Conservation (phyloP, 2,329 filamentous ascomycete species). For the Myriosclerotinia scirpicola region DNA sequence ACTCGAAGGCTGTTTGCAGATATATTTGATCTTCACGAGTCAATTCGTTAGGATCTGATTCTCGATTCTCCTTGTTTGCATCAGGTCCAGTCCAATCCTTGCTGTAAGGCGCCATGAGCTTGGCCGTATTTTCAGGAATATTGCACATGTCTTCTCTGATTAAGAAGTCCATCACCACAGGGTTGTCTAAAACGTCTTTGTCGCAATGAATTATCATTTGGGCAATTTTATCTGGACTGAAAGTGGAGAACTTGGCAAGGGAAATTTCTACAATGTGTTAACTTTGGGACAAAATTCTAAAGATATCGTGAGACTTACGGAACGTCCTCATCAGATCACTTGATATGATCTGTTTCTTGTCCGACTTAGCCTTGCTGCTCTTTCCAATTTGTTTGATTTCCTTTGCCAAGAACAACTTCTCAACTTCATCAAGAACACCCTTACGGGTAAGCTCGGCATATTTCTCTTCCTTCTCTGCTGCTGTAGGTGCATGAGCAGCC, state of each 20-base stretch:
- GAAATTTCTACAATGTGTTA: slow-evolving; percentile 64
- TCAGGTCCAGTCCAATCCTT: slow-evolving; percentile 94
- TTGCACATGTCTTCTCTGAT: slow-evolving; percentile 91
- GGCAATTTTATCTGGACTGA: slow-evolving; percentile 79
- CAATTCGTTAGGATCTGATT: slow-evolving; percentile 83
- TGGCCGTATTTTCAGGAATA: slow-evolving; percentile 85
- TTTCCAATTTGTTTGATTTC: slow-evolving; percentile 86
- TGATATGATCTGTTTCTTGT: slow-evolving; percentile 97
- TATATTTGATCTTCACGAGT: slow-evolving; percentile 96
- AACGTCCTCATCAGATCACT: slow-evolving; percentile 86
- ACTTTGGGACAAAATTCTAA: background rate
- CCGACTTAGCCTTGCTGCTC: slow-evolving; percentile 68
- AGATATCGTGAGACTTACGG: slow-evolving; percentile 51
- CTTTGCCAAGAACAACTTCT: slow-evolving; percentile 96
- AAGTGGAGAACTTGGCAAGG: slow-evolving; percentile 87
- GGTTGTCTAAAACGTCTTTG: slow-evolving; percentile 80
- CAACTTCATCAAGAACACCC: slow-evolving; percentile 95
- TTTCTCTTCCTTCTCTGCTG: slow-evolving; percentile 89
- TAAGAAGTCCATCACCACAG: slow-evolving; percentile 94
- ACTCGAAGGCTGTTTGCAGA: slow-evolving; percentile 85
- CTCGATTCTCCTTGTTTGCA: slow-evolving; percentile 72
- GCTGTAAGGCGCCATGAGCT: slow-evolving; percentile 91
- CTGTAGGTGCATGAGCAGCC: slow-evolving; percentile 83
- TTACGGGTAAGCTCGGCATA: slow-evolving; percentile 90
- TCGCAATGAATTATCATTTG: slow-evolving; percentile 97